Conservation (phyloP, 345 rosid species). For the Aethionema arabicum region DNA sequence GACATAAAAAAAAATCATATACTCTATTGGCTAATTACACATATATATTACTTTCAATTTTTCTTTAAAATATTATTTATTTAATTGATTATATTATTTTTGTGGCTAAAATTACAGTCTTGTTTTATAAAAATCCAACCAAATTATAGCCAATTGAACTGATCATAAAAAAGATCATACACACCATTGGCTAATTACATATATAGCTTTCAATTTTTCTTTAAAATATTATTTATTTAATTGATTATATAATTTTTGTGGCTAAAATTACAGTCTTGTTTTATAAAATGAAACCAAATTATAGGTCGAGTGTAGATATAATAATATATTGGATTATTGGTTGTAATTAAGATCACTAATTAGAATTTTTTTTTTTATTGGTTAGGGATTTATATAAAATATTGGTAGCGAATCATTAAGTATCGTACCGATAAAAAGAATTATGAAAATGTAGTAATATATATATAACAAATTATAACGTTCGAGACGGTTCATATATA, state of each 20-base stretch:
- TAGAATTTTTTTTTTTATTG: too few species aligned
- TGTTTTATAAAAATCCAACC: slow-evolving; percentile 17
- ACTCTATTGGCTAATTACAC: slow-evolving; percentile 27
- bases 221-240: background rate
- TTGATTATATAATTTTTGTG: background rate
- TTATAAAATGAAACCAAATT: background rate
- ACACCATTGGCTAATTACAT: slow-evolving; percentile 27
- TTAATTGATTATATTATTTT: slow-evolving; percentile 13
- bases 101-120: slow-evolving; percentile 27
- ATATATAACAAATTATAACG: slow-evolving; percentile 13
- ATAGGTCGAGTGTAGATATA: too few species aligned
- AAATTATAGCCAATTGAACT: slow-evolving; percentile 34
- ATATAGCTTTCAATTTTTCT: slow-evolving; percentile 5
- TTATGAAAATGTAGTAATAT: slow-evolving; percentile 21
- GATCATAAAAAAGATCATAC: slow-evolving; percentile 33
- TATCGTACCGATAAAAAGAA: slow-evolving; percentile 6
- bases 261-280: background rate
- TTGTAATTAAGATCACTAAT: slow-evolving; percentile 24
- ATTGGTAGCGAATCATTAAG: too few species aligned
- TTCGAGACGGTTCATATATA: slow-evolving; percentile 22
- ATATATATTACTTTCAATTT: slow-evolving; percentile 5
- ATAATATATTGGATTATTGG: background rate
- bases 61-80: slow-evolving; percentile 3
- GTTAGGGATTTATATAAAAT: background rate
- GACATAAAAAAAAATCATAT: slow-evolving; percentile 34